Evolutionary conservation across 2,329 filamentous ascomycete genomes (phyloP), one percentile per base, ranked within the genome.

Genomic region (Moelleriella libera): DNA sequence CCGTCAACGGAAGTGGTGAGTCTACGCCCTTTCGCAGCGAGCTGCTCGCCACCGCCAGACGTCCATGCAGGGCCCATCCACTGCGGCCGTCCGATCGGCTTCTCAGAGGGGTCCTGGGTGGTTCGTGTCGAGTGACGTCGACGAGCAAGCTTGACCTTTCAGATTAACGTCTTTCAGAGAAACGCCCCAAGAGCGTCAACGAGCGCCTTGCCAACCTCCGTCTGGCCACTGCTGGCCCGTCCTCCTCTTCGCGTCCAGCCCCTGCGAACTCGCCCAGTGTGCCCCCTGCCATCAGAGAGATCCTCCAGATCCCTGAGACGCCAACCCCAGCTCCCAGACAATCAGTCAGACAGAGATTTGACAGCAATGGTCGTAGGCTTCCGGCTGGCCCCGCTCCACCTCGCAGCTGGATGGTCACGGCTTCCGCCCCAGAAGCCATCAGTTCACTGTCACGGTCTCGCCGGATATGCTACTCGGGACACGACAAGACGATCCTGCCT

Each of bases 321-420:
- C 75, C 75, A 29, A 59, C 68, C 8, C 76, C 74, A 30, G 59
- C 60, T 30, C 74, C 75, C 30, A 68, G 75, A 48, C 65, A 69
- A 42, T 64, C 63, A 29, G 58, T 58, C 49, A 66, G 70, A 47
- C 55, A 57, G 45, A 60, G 66, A 50, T 62, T 71, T 41, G 73
- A 74, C 54, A 59, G 59, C 12, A 61, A 65, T 56, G 75, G 75
- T 14, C 66, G 71, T 48, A 68, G 75, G 48, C 60, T 71, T 21
- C 77, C 78, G 8, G 68, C 78, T 2, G 78, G 78, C 0, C 78
- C 78, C 28, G 70, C 76, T 30, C 71, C 78, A 28, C 78, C 78
- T 2, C 67, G 68, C 39, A 80, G 75, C 56, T 82, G 78, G 78
- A 49, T 61, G 78, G 49, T 61, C 11, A 52, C 52, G 44, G 48